Evolutionary conservation across 306 rosid species (phyloP), one percentile per base, ranked within the genome.

Genomic region (Vigna radiata): DNA sequence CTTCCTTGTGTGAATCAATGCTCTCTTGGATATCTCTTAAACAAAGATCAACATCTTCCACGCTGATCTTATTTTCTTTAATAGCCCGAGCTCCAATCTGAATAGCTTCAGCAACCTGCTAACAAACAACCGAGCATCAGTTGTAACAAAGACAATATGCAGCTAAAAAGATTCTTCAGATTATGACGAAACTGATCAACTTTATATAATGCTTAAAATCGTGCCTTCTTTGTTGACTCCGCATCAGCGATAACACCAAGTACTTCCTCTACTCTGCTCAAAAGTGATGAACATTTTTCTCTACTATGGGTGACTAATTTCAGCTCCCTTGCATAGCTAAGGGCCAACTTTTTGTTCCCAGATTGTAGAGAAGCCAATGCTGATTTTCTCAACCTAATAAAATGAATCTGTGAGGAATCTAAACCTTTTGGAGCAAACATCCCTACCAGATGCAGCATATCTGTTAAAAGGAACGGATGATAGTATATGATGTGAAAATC

Each of bases 31-130:
- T 85, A 86, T 92, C 93, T 65, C 87, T 85, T 82, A 90, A 72
- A 87, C 93, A 80, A 18, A 80, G 80, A 73, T 95, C 89, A 63
- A 95, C 90, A 81, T 92, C 90, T 77, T 95, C 93, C 76, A 83
- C 83, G 15, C 83, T 86, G 73, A 90, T 83, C 82, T 80, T 90
- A 60, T 90, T 86, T 83, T 88, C 91, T 87, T 90, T 90, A 33
- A 95, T 87, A 21, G 89, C 96, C 46, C 82, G 87, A 37, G 98
- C 95, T 80, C 98, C 97, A 55, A 88, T 84, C 79, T 84, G 88
- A 81, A 95, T 88, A 80, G 97, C 98, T 82, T 95, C 98, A 60
- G 97, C 82, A 81, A 92, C 93, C 98, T 94, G 85, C 77, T 36
- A 81, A 70, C 81, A 76, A 55, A 72, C 37, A 84, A 78, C 2